Evolutionary conservation across 1,139 yeast genomes (phyloP).

Genomic region (Protomyces macrosporus): DNA sequence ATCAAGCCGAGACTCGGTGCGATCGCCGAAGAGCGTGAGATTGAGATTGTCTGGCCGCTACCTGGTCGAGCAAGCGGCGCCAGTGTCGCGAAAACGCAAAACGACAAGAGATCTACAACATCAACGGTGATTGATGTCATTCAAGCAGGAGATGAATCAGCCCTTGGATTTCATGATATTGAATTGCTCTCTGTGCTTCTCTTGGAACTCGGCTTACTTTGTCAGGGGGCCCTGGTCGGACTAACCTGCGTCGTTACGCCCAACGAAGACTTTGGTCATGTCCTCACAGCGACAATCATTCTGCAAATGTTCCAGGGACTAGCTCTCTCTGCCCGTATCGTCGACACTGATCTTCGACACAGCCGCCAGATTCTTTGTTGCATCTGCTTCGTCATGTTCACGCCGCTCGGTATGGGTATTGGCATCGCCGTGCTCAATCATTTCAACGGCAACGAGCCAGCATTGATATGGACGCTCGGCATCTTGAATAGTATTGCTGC

Average conservation of each 20-base stretch:
- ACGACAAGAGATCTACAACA: background rate
- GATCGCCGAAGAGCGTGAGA: too few relatives aligned
- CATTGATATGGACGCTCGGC: conserved; percentile 67
- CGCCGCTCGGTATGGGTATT: conserved; percentile 79
- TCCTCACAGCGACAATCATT: conserved; percentile 75
- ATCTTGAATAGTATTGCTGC: conserved; percentile 76
- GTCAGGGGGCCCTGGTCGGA: conserved; percentile 78
- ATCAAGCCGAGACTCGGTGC: too few relatives aligned
- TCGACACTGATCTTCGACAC: conserved; percentile 47
- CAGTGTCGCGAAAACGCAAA: background rate
- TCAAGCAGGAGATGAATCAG: background rate
- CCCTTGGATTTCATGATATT: conserved; percentile 21
- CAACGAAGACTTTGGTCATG: conserved; percentile 66
- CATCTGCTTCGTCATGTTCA: conserved; percentile 59
- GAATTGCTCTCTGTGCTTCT: conserved; percentile 37
- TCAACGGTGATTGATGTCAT: background rate
- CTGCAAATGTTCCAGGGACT: conserved; percentile 92
- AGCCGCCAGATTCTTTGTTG: conserved; percentile 56
- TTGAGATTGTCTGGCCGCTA: too few relatives aligned
- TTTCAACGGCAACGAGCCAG: conserved; percentile 51
- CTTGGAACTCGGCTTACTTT: conserved; percentile 71
- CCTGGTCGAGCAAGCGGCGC: background rate
- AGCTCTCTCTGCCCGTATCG: conserved; percentile 82
- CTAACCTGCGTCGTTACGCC: conserved; percentile 60
- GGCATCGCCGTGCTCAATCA: conserved; percentile 75